Percentiles rank a stretch among this genome's conserved stretches.
Conservation (phyloP, 306 rosid genomes). For the Citrullus colocynthis region DNA sequence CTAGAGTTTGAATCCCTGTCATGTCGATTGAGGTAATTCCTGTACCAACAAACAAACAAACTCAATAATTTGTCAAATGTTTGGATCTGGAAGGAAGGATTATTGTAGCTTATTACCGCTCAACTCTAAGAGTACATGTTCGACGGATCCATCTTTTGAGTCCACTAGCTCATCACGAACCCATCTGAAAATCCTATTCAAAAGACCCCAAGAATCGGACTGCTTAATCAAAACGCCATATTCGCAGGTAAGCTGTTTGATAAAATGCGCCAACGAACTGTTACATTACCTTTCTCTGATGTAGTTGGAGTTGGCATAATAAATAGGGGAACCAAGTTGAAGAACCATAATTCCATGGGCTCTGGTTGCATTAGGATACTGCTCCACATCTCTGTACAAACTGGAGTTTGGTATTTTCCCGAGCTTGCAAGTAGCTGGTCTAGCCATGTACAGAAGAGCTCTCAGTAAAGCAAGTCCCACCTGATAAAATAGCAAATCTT, state of each 20-base stretch:
- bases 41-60: not conserved
- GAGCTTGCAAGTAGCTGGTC: slow-evolving; percentile 69
- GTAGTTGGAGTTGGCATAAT: slow-evolving; percentile 57
- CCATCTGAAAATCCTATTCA: slow-evolving; percentile 60
- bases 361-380: slow-evolving; percentile 30
- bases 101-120: slow-evolving; percentile 30
- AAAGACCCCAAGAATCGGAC: not conserved
- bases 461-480: slow-evolving; percentile 53
- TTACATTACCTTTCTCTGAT: slow-evolving; percentile 54
- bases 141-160: slow-evolving; percentile 17
- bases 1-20: slow-evolving; percentile 54
- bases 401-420: slow-evolving; percentile 42
- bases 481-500: slow-evolving; percentile 14
- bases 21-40: slow-evolving; percentile 74
- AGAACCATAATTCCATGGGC: slow-evolving; percentile 38
- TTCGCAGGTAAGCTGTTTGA: not conserved
- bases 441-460: slow-evolving; percentile 69
- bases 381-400: slow-evolving; percentile 54
- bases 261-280: not conserved
- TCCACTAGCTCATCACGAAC: slow-evolving; percentile 34
- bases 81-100: too few relatives aligned
- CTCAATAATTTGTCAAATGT: not conserved
- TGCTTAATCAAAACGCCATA: not conserved
- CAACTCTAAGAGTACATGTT: slow-evolving; percentile 53
- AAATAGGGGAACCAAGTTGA: slow-evolving; percentile 82